Percentiles rank a stretch among this genome's conserved stretches.
Evolutionary conservation across 169 alveolate species (phyloP).

Genomic region (Babesia ovis): DNA sequence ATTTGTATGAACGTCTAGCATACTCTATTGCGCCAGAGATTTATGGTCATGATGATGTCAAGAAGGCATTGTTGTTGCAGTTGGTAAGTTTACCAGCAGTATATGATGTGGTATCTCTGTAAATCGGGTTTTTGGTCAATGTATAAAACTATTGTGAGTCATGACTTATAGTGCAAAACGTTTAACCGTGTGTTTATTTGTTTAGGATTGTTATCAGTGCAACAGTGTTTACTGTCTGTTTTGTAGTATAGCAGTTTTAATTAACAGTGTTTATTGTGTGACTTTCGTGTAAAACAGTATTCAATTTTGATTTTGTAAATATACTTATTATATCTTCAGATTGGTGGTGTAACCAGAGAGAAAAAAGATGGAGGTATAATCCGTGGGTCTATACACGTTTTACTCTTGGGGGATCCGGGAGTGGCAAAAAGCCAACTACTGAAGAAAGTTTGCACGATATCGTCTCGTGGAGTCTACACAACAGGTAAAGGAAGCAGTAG

Average conservation of each 20-base stretch:
- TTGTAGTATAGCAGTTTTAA: slow-evolving; percentile 87
- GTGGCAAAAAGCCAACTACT: slow-evolving; percentile 96
- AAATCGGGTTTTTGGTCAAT: not conserved
- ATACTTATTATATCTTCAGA: slow-evolving; percentile 62
- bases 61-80: slow-evolving; percentile 91
- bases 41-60: slow-evolving; percentile 95
- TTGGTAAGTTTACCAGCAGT: slow-evolving; percentile 58
- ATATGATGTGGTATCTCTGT: no score
- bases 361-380: slow-evolving; percentile 94
- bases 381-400: slow-evolving; percentile 97
- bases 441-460: slow-evolving; percentile 86
- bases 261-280: slow-evolving; percentile 49
- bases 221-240: slow-evolving; percentile 84
- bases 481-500: slow-evolving; percentile 95
- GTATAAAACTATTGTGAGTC: slow-evolving; percentile 89
- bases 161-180: slow-evolving; percentile 90
- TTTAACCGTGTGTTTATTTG: no score
- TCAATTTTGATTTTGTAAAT: slow-evolving; percentile 94
- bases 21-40: slow-evolving; percentile 96
- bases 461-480: slow-evolving; percentile 92
- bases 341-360: slow-evolving; percentile 92
- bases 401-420: slow-evolving; percentile 97
- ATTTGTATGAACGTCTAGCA: slow-evolving; percentile 90
- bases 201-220: slow-evolving; percentile 89
- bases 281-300: slow-evolving; percentile 89